Evolutionary conservation across 108 stramenopile genomes (phyloP), one percentile per base, ranked within the genome.

Genomic region (Skeletonema menzelii): DNA sequence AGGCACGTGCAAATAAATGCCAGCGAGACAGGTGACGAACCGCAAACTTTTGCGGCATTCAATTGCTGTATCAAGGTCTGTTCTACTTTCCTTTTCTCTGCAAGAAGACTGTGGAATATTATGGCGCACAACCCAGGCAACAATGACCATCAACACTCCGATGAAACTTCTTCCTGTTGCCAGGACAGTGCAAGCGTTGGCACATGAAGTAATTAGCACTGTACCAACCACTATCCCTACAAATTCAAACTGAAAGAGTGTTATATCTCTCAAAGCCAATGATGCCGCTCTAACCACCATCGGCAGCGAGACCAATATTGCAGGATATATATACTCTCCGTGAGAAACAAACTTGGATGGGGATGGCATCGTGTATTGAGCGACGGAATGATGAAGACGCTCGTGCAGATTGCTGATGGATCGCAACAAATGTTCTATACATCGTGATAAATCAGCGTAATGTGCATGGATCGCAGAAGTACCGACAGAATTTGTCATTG

Each of bases 341-440:
- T 95, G 91, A 44, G 89, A 90, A 22, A 95, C 94, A 79, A 91
- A 95, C 38, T 72, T 87, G 31, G 65, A 69, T 4, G 83, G 82
- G 0, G 87, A 79, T 24, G 94, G 89, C 47, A 95, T 72, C 27
- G 88, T 64, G 70, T 95, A 95, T 59, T 90, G 86, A 8, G 86
- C 78, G 27, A 87, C 72, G 31, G 87, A 87, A 77, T 95, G 94
- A 77, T 95, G 94, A 15, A 95, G 79, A n/a, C 92, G 86, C 69
- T 95, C 94, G 77, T 91, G 89, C 20, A 93, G 74, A 75, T 93
- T 95, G 73, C 88, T 84, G 14, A 95, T 72, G 2, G 87, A 77
- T 2, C 90, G 90, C 3, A 95, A 13, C 5, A 88, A 37, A 27
- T 81, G 79, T 77, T 88, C 90, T 28, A 79, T 46, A n/a, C 63